Evolutionary conservation across 1,284 basidiomycete species (phyloP).

Genomic region (Ceratobasidium theobromae): DNA sequence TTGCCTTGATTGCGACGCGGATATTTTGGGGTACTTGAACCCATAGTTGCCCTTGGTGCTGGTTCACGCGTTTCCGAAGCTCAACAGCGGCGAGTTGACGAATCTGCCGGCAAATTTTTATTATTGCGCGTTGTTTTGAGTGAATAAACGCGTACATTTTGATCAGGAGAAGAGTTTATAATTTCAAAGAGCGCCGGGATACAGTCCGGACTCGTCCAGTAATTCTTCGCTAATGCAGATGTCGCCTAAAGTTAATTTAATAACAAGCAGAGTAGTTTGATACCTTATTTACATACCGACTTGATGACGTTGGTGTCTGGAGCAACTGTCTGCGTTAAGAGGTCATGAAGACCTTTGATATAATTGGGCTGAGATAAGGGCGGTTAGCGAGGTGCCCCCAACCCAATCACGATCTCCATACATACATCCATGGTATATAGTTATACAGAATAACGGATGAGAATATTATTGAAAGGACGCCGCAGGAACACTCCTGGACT

Average conservation of each 20-base stretch:
- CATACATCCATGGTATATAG: conserved; percentile 28
- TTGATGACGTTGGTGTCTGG: conserved; percentile 88
- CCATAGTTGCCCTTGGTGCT: conserved; percentile 86
- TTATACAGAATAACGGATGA: not conserved
- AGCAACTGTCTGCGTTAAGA: conserved; percentile 81
- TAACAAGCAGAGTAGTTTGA: not conserved
- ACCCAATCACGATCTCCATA: conserved; percentile 8
- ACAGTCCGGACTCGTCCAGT: conserved; percentile 88
- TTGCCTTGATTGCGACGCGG: conserved; percentile 83
- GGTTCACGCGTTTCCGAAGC: conserved; percentile 86
- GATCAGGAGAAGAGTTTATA: conserved; percentile 80
- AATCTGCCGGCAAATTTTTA: conserved; percentile 56
- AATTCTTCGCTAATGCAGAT: conserved; percentile 84
- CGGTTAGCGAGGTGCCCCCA: conserved; percentile 19
- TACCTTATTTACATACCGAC: conserved; percentile 58
- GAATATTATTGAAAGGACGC: not conserved
- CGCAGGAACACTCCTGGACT: conserved; percentile 27
- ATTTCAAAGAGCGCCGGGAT: conserved; percentile 92
- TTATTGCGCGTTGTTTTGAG: conserved; percentile 12
- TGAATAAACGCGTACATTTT: conserved; percentile 42
- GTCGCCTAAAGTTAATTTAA: conserved; percentile 67
- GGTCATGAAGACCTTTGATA: conserved; percentile 76
- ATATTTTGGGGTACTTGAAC: conserved; percentile 67
- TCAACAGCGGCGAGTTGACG: conserved; percentile 99
- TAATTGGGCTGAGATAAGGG: conserved; percentile 55